A percentile compares a stretch with the other conserved stretches of the same genome.
Conservation (phyloP, 768 basidiomycete genomes). For the Arthromyces matolae region DNA sequence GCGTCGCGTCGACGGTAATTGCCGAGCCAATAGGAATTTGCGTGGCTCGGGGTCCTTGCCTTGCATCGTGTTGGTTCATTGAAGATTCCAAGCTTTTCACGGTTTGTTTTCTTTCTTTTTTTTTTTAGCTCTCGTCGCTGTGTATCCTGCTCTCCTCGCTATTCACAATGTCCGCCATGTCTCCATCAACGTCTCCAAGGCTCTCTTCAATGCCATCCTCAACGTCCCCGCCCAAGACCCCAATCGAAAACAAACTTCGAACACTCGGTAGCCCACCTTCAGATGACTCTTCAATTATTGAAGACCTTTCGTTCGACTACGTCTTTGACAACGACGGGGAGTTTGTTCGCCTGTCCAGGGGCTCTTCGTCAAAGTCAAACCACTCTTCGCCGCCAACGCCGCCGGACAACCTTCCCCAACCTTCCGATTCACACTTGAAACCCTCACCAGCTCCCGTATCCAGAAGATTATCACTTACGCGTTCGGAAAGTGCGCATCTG, state of each 20-base stretch:
- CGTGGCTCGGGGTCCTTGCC: constrained; percentile 24
- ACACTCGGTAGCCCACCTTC: constrained; percentile 37
- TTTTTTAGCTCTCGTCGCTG: constrained; percentile 19
- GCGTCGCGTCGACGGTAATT: constrained; percentile 28
- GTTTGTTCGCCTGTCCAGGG: constrained; percentile 53
- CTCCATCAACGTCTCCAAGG: constrained; percentile 17
- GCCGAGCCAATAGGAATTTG: constrained; percentile 24
- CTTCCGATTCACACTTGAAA: constrained; percentile 36
- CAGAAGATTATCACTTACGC: constrained; percentile 52
- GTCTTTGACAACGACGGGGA: constrained; percentile 53
- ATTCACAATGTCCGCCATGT: constrained; percentile 17
- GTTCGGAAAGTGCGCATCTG: constrained; percentile 64
- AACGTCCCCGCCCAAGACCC: constrained; percentile 40
- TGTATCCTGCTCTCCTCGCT: constrained; percentile 30
- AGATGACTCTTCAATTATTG: constrained; percentile 57
- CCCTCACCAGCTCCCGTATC: constrained; percentile 38
- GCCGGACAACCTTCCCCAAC: constrained; percentile 32
- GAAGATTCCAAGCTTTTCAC: constrained; percentile 1
- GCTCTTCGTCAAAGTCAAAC: constrained; percentile 40
- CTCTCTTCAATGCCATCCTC: constrained; percentile 21
- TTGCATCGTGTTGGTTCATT: constrained; percentile 30
- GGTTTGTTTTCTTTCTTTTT: constrained; percentile 16
- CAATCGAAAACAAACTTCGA: constrained; percentile 29
- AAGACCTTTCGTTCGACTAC: constrained; percentile 68
- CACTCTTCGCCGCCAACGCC: constrained; percentile 45